Evolutionary conservation across 2,329 filamentous ascomycete species (phyloP), one percentile per base, ranked within the genome.

Genomic region (Beauveria medogensis): DNA sequence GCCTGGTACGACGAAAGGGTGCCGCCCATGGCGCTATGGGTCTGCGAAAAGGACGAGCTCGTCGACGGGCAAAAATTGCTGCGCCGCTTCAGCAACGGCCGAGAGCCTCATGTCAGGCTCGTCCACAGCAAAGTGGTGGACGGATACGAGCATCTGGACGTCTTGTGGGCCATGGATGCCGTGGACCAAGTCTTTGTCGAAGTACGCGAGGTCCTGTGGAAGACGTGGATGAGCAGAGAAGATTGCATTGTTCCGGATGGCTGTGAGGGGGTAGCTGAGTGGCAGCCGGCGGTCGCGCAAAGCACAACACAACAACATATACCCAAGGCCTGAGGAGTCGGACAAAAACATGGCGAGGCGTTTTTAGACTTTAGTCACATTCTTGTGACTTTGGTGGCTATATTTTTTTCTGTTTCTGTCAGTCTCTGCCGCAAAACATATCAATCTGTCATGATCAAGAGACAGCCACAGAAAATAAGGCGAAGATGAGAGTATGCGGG

Each of bases 151-250:
- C 93, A 97, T 74, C 80, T 97, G 5, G 93, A 97, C 74, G 91
- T 97, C 2, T 85, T 97, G 43, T 97, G 93, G 93, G 92, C 92
- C 0, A 91, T 97, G 80, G 92, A 97, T 69, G 85, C 86, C 0
- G 84, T 92, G 18, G 87, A 93, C 53, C 84, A 93, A 71, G 90
- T 97, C 1, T 94, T 92, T 5, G 80, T 78, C 61, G 92, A 96
- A 74, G 78, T 97, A 0, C 82, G 86, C 34, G 87, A 93, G 68
- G 87, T 95, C 16, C 73, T 97, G 14, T 97, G 92, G 92, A 86
- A 86, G 72, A 96, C 91, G 1, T 77, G 85, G 75, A 41, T 84
- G 52, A 77, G 66, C 30, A 73, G 84, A 57, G 77, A 78, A 12
- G 59, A 74, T 24, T 93, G 88, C 68, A 80, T 85, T 28, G 78